A percentile compares a stretch with the other conserved stretches of the same genome.
These are phyloP conservation scores for Peniophora sp. DNA, from an alignment of 1,284 basidiomycete genomes.

Conservation along the genomic window DNA sequence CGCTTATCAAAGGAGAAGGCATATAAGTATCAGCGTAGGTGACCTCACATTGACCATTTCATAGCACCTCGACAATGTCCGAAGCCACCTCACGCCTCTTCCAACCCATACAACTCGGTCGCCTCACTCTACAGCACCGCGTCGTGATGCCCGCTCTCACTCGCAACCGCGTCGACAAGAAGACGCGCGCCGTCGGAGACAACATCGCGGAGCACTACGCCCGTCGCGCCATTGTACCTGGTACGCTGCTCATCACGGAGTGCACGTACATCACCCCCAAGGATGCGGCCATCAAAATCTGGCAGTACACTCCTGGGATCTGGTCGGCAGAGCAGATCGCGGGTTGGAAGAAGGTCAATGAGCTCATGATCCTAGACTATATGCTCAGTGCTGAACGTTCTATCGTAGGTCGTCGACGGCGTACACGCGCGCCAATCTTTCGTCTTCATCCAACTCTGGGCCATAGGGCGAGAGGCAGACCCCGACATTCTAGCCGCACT, in stretches of 20 bases:
- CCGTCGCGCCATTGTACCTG: slow-evolving; percentile 14
- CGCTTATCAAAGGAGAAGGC: too few species aligned
- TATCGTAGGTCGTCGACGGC: slow-evolving; percentile 19
- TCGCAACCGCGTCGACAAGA: slow-evolving; percentile 20
- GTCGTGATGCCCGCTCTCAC: slow-evolving; percentile 26
- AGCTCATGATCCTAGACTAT: background rate
- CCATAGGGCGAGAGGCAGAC: slow-evolving; percentile 28
- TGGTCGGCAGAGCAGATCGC: slow-evolving; percentile 10
- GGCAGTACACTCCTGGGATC: slow-evolving; percentile 14
- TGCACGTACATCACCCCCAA: slow-evolving; percentile 18
- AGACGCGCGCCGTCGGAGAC: slow-evolving; percentile 12
- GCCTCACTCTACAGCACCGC: slow-evolving; percentile 19
- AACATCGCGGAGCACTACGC: slow-evolving; percentile 9
- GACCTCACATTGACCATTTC: too few species aligned
- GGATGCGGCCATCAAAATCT: slow-evolving; percentile 11
- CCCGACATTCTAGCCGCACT: slow-evolving; percentile 18
- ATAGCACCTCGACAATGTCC: too few species aligned
- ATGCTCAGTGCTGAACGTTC: background rate
- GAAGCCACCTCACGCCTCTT: slow-evolving; percentile 13
- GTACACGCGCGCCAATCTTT: slow-evolving; percentile 30
- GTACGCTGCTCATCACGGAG: slow-evolving; percentile 24
- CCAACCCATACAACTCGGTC: slow-evolving; percentile 21
- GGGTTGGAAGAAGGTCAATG: background rate
- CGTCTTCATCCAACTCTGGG: slow-evolving; percentile 36
- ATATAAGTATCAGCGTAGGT: too few species aligned